These are phyloP conservation scores for Brassica juncea DNA, from an alignment of 345 rosid genomes.

Conservation along the genomic window DNA sequence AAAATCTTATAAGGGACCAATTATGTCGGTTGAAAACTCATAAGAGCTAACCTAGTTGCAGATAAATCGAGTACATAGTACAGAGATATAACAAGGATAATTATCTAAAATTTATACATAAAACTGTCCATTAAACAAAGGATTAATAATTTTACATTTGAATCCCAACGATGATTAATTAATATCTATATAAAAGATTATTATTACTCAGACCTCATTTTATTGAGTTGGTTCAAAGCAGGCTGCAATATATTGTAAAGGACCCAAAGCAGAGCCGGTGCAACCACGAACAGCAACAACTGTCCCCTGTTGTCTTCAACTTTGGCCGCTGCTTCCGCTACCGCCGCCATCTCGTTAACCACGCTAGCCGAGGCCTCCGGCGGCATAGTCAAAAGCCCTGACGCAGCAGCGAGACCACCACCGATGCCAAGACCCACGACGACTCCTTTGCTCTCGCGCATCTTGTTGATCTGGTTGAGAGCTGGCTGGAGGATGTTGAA, in stretches of 20 bases:
- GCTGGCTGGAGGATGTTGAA: conserved; percentile 96
- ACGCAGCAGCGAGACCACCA: conserved; percentile 57
- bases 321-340: conserved; percentile 45
- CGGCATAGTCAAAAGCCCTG: conserved; percentile 47
- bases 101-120: not conserved
- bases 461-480: conserved; percentile 76
- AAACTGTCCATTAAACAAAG: conserved; percentile 38
- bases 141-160: conserved; percentile 36
- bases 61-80: not conserved
- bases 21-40: not conserved
- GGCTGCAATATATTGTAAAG: conserved; percentile 91
- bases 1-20: not conserved
- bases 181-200: not conserved
- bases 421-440: conserved; percentile 73
- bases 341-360: conserved; percentile 18
- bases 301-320: conserved; percentile 72
- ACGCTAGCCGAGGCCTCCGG: conserved; percentile 45
- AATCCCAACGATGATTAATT: conserved; percentile 24
- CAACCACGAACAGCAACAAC: conserved; percentile 74
- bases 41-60: not conserved
- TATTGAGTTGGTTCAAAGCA: conserved; percentile 91
- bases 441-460: conserved; percentile 69
- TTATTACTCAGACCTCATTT: conserved; percentile 63
- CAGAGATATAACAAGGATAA: not conserved
- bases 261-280: conserved; percentile 94